These are phyloP conservation scores for Microcos paniculata DNA, from an alignment of 345 rosid genomes.

Conservation along the genomic window DNA sequence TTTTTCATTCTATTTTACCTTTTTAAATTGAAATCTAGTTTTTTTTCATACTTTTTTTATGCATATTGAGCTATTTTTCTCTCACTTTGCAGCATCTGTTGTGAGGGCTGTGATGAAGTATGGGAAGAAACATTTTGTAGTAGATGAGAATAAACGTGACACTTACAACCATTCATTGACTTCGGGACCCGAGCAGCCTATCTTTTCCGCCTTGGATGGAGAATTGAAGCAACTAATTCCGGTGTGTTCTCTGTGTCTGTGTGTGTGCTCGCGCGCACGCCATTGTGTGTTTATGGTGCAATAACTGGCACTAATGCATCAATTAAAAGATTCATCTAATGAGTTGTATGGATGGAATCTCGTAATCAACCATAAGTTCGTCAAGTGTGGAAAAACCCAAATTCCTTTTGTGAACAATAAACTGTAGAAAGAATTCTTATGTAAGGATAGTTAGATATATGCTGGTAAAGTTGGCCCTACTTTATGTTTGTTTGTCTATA, in stretches of 20 bases:
- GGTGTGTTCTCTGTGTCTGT: conserved; percentile 39
- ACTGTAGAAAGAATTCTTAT: not conserved
- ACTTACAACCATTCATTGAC: conserved; percentile 51
- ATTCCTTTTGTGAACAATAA: not conserved
- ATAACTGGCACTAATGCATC: not conserved
- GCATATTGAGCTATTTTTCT: conserved; percentile 16
- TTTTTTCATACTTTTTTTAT: not conserved
- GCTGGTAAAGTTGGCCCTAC: not conserved
- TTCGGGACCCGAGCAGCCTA: conserved; percentile 41
- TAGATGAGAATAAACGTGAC: conserved; percentile 81
- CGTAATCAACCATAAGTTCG: not conserved
- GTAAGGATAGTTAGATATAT: not conserved
- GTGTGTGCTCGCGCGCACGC: too few relatives aligned
- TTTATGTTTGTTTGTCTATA: not conserved
- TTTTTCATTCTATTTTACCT: not conserved
- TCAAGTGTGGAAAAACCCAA: not conserved
- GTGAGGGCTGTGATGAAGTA: conserved; percentile 77
- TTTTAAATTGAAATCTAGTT: not conserved
- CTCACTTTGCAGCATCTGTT: conserved; percentile 74
- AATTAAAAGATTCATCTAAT: not conserved
- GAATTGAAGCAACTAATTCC: conserved; percentile 69
- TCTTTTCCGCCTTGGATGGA: conserved; percentile 51
- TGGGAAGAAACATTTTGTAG: conserved; percentile 70
- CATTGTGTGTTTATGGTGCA: not conserved
- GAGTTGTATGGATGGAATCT: not conserved